Evolutionary conservation across 2,329 filamentous ascomycete genomes (phyloP).

Genomic region (Cercospora sojina): DNA sequence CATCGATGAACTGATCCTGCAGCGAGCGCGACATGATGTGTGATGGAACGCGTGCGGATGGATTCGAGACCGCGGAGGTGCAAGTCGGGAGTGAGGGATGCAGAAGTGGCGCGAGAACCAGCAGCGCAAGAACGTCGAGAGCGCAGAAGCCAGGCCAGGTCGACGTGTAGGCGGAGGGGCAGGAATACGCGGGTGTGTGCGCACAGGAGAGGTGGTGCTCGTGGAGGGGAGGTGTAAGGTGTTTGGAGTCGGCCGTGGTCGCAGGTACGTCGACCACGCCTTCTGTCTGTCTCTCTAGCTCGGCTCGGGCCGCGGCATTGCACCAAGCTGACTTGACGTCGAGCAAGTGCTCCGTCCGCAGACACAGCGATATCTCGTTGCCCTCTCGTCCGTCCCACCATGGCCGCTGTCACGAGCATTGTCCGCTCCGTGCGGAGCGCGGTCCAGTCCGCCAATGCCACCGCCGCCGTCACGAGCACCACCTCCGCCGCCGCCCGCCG

Average conservation of each 20-base stretch:
- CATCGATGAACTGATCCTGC: slow-evolving; percentile 56
- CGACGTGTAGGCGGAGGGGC: not conserved
- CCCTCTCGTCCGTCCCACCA: not conserved
- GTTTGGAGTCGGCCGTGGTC: not conserved
- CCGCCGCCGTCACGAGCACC: slow-evolving; percentile 16
- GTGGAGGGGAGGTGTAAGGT: not conserved
- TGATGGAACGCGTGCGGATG: not conserved
- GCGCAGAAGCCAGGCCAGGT: not conserved
- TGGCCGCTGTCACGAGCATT: slow-evolving; percentile 22
- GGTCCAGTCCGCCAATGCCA: not conserved
- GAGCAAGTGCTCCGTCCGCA: not conserved
- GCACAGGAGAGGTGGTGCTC: not conserved
- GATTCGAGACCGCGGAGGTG: not conserved
- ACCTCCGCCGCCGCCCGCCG: slow-evolving; percentile 33
- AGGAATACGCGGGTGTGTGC: not conserved
- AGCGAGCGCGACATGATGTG: slow-evolving; percentile 49
- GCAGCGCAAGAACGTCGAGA: not conserved
- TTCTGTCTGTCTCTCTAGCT: not conserved
- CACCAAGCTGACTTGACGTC: not conserved
- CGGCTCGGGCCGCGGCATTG: not conserved
- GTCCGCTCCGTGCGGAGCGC: slow-evolving; percentile 15
- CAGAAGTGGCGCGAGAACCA: slow-evolving; percentile 1
- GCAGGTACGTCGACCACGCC: not conserved
- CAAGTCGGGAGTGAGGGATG: not conserved
- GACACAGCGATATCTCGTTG: not conserved